Percentiles rank a stretch among this genome's conserved stretches.
These are phyloP conservation scores for Penicillium roqueforti DNA, from an alignment of 495 filamentous ascomycete species.

Conservation along the genomic window DNA sequence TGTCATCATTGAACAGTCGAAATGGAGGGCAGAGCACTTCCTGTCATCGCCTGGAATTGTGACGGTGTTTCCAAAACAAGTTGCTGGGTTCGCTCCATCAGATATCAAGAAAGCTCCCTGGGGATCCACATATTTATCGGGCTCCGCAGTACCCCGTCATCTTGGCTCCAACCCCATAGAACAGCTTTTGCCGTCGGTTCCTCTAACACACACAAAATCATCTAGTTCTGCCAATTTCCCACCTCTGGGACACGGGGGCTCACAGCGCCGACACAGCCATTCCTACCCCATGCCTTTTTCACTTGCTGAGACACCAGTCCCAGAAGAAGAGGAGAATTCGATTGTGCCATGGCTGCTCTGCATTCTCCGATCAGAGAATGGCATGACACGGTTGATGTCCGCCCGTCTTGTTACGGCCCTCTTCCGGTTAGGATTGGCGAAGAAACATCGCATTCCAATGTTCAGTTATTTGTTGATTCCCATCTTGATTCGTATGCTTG, in stretches of 20 bases:
- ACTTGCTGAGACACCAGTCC: slow-evolving; percentile 32
- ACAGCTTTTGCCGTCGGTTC: slow-evolving; percentile 53
- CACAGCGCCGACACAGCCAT: slow-evolving; percentile 42
- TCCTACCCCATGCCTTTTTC: slow-evolving; percentile 36
- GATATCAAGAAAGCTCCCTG: slow-evolving; percentile 48
- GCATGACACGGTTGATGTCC: slow-evolving; percentile 70
- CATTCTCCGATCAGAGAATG: slow-evolving; percentile 57
- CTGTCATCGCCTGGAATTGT: slow-evolving; percentile 72
- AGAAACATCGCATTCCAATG: slow-evolving; percentile 56
- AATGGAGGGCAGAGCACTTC: slow-evolving; percentile 70
- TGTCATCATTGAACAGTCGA: slow-evolving; percentile 74
- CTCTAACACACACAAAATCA: slow-evolving; percentile 29
- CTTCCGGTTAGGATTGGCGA: slow-evolving; percentile 63
- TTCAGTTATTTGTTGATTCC: slow-evolving; percentile 68
- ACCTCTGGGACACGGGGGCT: slow-evolving; percentile 47
- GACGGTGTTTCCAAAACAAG: slow-evolving; percentile 59
- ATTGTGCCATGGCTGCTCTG: slow-evolving; percentile 80
- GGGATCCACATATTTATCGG: slow-evolving; percentile 43
- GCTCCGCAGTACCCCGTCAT: slow-evolving; percentile 42
- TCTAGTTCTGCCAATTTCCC: slow-evolving; percentile 50
- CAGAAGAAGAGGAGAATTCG: slow-evolving; percentile 69
- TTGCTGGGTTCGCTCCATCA: slow-evolving; percentile 38
- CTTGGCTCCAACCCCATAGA: slow-evolving; percentile 52
- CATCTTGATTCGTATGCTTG: slow-evolving; percentile 64
- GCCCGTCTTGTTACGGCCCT: slow-evolving; percentile 72